Evolutionary conservation across 2,329 filamentous ascomycete species (phyloP).

Genomic region (Cladophialophora bantiana): DNA sequence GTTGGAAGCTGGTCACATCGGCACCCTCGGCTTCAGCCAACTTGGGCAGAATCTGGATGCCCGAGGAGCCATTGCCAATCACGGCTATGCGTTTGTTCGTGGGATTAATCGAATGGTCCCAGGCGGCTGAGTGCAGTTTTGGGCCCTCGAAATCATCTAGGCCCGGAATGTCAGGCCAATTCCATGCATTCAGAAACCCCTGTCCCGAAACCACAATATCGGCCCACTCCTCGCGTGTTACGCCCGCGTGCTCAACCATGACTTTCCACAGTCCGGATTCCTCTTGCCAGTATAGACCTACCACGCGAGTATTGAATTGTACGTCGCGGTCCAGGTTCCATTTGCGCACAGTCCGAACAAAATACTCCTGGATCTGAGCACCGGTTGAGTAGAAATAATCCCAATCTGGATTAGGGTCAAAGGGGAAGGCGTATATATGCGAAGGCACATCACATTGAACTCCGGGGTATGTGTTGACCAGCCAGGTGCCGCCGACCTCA

Average conservation of each 20-base stretch:
- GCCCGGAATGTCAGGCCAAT: conserved; percentile 44
- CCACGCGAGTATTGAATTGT: conserved; percentile 35
- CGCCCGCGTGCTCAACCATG: conserved; percentile 21
- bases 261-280: conserved; percentile 6
- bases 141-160: conserved; percentile 42
- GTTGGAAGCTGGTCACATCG: conserved; percentile 45
- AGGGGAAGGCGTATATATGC: conserved; percentile 65
- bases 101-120: conserved; percentile 42
- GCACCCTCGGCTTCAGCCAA: conserved; percentile 35
- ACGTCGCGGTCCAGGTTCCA: conserved; percentile 50
- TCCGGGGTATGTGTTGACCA: conserved; percentile 53
- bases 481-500: conserved; percentile 52
- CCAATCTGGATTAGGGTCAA: conserved; percentile 54
- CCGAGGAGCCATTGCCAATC: conserved; percentile 46
- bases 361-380: conserved; percentile 53
- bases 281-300: not conserved
- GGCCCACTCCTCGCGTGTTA: conserved; percentile 39
- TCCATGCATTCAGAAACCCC: conserved; percentile 54
- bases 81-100: conserved; percentile 42
- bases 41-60: conserved; percentile 49
- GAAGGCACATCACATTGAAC: conserved; percentile 69
- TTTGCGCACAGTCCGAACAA: conserved; percentile 49
- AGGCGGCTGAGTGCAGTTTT: conserved; percentile 42
- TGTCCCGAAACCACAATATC: conserved; percentile 66
- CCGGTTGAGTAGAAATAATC: conserved; percentile 51